A percentile compares a stretch with the other conserved stretches of the same genome.
Evolutionary conservation across 2,329 filamentous ascomycete genomes (phyloP).

Genomic region (Hypoxylon sp.): DNA sequence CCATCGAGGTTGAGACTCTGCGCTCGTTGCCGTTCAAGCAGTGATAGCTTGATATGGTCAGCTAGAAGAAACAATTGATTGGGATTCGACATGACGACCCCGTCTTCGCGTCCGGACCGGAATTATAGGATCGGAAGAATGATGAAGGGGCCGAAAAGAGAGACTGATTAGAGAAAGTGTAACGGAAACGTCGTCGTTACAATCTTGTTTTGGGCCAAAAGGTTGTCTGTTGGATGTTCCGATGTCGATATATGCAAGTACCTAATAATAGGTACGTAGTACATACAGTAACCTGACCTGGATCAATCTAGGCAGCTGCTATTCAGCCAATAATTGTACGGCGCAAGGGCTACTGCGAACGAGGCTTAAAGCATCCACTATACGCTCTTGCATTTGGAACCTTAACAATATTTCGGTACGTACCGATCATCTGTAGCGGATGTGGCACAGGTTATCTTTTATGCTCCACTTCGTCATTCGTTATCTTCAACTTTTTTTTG

Average conservation of each 20-base stretch:
- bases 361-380: slow-evolving; percentile 31
- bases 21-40: slow-evolving; percentile 91
- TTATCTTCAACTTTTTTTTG: slow-evolving; percentile 17
- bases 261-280: slow-evolving; percentile 39
- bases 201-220: slow-evolving; percentile 25
- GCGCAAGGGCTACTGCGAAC: slow-evolving; percentile 23
- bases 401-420: slow-evolving; percentile 27
- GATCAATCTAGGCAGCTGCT: slow-evolving; percentile 23
- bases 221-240: slow-evolving; percentile 17
- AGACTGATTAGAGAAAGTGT: slow-evolving; percentile 5
- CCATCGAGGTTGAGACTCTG: slow-evolving; percentile 83
- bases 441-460: slow-evolving; percentile 12
- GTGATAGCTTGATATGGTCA: slow-evolving; percentile 96
- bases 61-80: slow-evolving; percentile 92
- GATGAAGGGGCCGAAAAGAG: slow-evolving; percentile 16
- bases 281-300: slow-evolving; percentile 21
- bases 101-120: slow-evolving; percentile 16
- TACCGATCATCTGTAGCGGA: slow-evolving; percentile 14
- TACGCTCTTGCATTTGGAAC: slow-evolving; percentile 4
- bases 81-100: slow-evolving; percentile 66
- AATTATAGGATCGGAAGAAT: slow-evolving; percentile 13
- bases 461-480: slow-evolving; percentile 1
- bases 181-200: slow-evolving; percentile 12
- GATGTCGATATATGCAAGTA: slow-evolving; percentile 17
- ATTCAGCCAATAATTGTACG: slow-evolving; percentile 25